Evolutionary conservation across 2,329 filamentous ascomycete species (phyloP).

Genomic region (Pseudocercospora crystallina): DNA sequence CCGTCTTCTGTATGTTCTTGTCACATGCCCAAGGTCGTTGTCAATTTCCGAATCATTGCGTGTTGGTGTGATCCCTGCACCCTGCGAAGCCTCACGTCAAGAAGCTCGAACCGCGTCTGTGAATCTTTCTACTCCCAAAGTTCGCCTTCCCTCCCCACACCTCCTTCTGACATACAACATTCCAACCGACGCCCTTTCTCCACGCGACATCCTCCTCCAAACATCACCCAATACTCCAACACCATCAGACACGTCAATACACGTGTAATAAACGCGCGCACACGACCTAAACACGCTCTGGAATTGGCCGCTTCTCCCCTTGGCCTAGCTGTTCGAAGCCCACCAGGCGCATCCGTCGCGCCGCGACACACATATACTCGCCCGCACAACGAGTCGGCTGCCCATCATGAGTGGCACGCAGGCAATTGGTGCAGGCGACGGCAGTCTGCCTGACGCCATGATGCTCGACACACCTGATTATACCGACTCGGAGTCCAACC

Average conservation of each 20-base stretch:
- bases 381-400: background rate
- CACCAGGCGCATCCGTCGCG: slow-evolving; percentile 17
- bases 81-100: too few species aligned
- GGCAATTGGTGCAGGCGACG: slow-evolving; percentile 32
- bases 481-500: slow-evolving; percentile 66
- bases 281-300: slow-evolving; percentile 12
- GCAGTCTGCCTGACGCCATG: slow-evolving; percentile 31
- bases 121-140: background rate
- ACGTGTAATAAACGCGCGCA: slow-evolving; percentile 1
- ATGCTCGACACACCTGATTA: slow-evolving; percentile 63
- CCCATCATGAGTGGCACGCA: slow-evolving; percentile 26
- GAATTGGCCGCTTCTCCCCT: slow-evolving; percentile 5
- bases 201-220: slow-evolving; percentile 10
- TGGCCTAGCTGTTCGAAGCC: slow-evolving; percentile 1
- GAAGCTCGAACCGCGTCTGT: too few species aligned
- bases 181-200: background rate
- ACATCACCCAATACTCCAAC: slow-evolving; percentile 5
- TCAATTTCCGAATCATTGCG: too few species aligned
- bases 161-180: background rate
- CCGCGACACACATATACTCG: background rate
- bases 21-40: too few species aligned
- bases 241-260: slow-evolving; percentile 4
- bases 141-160: background rate
- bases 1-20: too few species aligned
- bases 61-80: too few species aligned